These are phyloP conservation scores for Neofusicoccum sp. DNA, from an alignment of 2,329 filamentous ascomycete species.

Conservation along the genomic window DNA sequence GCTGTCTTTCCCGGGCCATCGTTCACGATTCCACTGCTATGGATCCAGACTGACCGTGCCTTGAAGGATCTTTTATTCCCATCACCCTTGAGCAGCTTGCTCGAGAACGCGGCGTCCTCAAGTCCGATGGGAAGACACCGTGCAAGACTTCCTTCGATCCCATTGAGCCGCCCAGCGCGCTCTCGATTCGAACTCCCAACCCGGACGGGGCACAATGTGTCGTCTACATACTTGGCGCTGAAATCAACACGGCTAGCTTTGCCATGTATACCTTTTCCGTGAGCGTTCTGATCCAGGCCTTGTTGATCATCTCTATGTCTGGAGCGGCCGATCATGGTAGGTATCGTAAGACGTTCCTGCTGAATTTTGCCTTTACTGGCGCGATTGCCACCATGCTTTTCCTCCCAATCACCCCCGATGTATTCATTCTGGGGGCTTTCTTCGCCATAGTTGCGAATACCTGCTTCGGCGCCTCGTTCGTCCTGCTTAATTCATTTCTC, in stretches of 20 bases:
- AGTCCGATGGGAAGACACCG: conserved; percentile 73
- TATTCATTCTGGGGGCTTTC: conserved; percentile 80
- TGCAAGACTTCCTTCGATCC: conserved; percentile 58
- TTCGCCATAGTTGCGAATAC: conserved; percentile 91
- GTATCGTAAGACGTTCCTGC: conserved; percentile 84
- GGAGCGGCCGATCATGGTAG: conserved; percentile 89
- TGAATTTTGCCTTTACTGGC: conserved; percentile 82
- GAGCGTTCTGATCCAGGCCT: conserved; percentile 83
- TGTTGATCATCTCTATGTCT: conserved; percentile 94
- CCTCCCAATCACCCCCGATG: conserved; percentile 71
- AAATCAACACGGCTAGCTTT: conserved; percentile 95
- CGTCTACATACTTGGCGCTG: conserved; percentile 75
- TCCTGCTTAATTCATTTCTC: conserved; percentile 92
- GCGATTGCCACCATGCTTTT: conserved; percentile 86
- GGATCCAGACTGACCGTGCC: conserved; percentile 1
- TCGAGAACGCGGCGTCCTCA: conserved; percentile 84
- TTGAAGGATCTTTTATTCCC: conserved; percentile 83
- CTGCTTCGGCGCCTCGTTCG: conserved; percentile 92
- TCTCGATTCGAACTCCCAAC: conserved; percentile 24
- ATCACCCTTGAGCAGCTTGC: conserved; percentile 94
- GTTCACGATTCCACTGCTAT: background rate
- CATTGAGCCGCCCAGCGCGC: conserved; percentile 27
- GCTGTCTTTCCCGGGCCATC: background rate
- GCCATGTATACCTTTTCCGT: conserved; percentile 98
- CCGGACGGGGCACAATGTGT: conserved; percentile 66